Evolutionary conservation across 2,329 filamentous ascomycete species (phyloP), one percentile per base, ranked within the genome.

Genomic region (Microascus cirrosus): DNA sequence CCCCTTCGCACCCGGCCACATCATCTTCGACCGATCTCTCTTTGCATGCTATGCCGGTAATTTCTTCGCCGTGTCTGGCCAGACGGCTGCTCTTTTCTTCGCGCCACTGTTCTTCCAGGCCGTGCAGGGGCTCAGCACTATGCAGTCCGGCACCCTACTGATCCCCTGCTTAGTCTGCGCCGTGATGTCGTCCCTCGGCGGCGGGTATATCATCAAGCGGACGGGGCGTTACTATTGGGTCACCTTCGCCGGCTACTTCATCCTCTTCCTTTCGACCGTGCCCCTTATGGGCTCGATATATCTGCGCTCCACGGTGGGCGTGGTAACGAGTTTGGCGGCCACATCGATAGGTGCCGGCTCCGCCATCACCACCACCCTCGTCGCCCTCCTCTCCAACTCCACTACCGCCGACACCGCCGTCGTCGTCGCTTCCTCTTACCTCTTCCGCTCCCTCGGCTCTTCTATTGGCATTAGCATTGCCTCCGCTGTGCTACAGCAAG

Each of bases 31-130:
- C 65, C 76, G 77, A 7, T 78, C 78, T 7, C 75, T 92, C 32
- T 77, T 89, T 55, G 82, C 86, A 2, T 83, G 81, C 67, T 91
- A 87, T 64, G 69, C 84, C 1, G 82, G 82, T 67, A 90, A 90
- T 68, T 89, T 90, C 71, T 90, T 89, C 68, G 77, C 80, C 56
- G 80, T 87, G 57, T 82, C 77, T 1, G 84, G 80, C 15, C 72
- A 77, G 60, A 71, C 75, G 65, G 78, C 81, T 0, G 71, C 78
- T 1, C 62, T 88, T 3, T 93, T 90, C 73, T 89, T 89, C 70
- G 73, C 89, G n/a, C 87, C 89, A 1, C 74, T 93, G 2, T 90
- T 87, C 70, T 89, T 88, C 70, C 89, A 93, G 70, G 87, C 85
- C 5, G 84, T 86, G 1, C 76, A 86, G 55, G 82, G 81, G 5